These are phyloP conservation scores for Candida nitratophila DNA, from an alignment of 805 yeast genomes.

Conservation along the genomic window DNA sequence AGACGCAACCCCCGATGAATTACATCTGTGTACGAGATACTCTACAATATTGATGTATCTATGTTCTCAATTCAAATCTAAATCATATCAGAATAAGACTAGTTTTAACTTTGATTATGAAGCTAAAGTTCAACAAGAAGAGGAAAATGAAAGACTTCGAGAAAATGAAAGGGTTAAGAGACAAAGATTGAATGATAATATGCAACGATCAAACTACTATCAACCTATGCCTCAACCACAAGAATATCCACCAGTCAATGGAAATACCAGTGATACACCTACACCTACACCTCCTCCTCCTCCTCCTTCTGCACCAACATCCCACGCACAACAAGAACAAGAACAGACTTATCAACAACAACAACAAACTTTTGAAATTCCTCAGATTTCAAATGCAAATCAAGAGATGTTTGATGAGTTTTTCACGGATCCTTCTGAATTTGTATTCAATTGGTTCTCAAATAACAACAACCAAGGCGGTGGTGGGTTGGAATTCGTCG, in stretches of 20 bases:
- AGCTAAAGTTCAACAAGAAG: conserved; percentile 10
- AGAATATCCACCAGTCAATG: too few relatives aligned
- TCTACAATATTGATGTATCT: conserved; percentile 70
- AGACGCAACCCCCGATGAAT: conserved; percentile 84
- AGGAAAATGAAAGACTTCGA: background rate
- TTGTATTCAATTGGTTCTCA: conserved; percentile 43
- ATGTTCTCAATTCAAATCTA: conserved; percentile 64
- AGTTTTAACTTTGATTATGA: conserved; percentile 19
- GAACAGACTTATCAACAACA: conserved; percentile 1
- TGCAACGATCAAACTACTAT: too few relatives aligned
- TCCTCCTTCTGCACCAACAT: too few relatives aligned
- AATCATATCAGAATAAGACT: conserved; percentile 12
- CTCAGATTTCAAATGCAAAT: conserved; percentile 9
- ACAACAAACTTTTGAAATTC: conserved; percentile 1
- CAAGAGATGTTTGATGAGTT: conserved; percentile 26
- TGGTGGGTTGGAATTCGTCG: conserved; percentile 55
- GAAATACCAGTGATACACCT: too few relatives aligned
- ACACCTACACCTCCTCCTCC: too few relatives aligned
- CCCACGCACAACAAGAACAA: background rate
- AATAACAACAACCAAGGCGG: conserved; percentile 37
- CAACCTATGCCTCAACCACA: too few relatives aligned
- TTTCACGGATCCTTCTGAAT: conserved; percentile 28
- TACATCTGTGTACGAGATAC: conserved; percentile 76
- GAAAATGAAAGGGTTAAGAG: background rate
- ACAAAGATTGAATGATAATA: too few relatives aligned